Evolutionary conservation across 371 early-diverging fungal species (phyloP), one percentile per base, ranked within the genome.

Genomic region (Cladochytrium tenue): DNA sequence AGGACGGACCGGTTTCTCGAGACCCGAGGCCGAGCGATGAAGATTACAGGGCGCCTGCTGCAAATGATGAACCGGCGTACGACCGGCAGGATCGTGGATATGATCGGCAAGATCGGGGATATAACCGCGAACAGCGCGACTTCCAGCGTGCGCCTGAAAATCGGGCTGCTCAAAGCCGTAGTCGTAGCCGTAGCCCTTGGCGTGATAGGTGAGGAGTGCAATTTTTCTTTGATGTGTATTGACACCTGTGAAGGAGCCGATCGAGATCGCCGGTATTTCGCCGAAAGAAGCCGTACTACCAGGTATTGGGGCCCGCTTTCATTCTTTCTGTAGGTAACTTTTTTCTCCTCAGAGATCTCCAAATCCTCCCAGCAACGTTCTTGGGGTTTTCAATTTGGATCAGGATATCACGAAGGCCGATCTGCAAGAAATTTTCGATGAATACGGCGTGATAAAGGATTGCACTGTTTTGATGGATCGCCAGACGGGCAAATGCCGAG

Each of bases 351-450:
- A 7, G 20, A 32, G 33, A 58, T 58, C 64, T 4, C 51, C 57
- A 7, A 64, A 64, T 51, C 64, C 64, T 4, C 64, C 64, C 10
- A 64, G 58, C 52, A 32, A 56, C 3, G 64, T 64, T 3, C 51
- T 64, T 25, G 64, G 64, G 4, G 64, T 64, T 28, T 64, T 64
- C 30, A 32, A 32, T 23, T 23, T 64, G 5, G 35, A 5, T n/a
- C 13, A 25, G 17, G 64, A 64, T n/a, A 51, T 64, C n/a, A 32
- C 30, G 2, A 58, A 64, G 58, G 7, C 58, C 25, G 64, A 64
- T 58, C 51, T 64, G 2, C 64, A 58, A 15, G 64, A 64, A 36
- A 36, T 57, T 36, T 64, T 64, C 30, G 64, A 64, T 36, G 64
- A 64, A 32, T 64, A 58, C 32, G 64, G 64, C 3, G 51, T 57